These are phyloP conservation scores for Tolypocladium guangdongense DNA, from an alignment of 2,329 filamentous ascomycete genomes.

Conservation along the genomic window DNA sequence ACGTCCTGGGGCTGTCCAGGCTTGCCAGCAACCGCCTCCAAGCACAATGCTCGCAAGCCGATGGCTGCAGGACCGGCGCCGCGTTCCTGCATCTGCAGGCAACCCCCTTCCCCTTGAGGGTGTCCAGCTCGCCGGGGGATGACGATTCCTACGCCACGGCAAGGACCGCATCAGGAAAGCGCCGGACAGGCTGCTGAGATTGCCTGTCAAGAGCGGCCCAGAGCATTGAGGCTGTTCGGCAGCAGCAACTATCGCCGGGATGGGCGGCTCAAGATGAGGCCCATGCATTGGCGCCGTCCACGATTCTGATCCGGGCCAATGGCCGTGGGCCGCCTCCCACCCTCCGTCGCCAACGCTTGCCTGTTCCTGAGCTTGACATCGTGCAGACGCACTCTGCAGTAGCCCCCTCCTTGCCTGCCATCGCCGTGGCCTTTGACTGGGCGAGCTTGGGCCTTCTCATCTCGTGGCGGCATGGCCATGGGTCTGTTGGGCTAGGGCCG, in stretches of 20 bases:
- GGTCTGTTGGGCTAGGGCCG: no score
- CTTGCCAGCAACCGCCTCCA: not conserved
- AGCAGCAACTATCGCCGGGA: not conserved
- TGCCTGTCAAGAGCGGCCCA: not conserved
- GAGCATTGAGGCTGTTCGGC: not conserved
- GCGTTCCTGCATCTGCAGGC: no score
- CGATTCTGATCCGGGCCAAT: not conserved
- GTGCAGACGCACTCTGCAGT: not conserved
- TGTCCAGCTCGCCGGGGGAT: not conserved
- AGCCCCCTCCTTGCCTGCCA: not conserved
- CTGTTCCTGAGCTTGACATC: conserved; percentile 18
- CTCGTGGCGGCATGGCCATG: conserved; percentile 9
- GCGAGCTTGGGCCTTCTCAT: conserved; percentile 4
- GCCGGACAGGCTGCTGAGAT: not conserved
- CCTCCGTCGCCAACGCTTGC: conserved; percentile 9
- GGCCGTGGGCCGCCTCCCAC: conserved; percentile 2
- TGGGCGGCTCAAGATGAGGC: not conserved
- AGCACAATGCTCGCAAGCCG: not conserved
- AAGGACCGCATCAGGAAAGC: not conserved
- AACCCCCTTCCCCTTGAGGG: no score
- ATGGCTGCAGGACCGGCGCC: not conserved
- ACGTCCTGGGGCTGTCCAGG: not conserved
- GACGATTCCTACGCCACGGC: not conserved
- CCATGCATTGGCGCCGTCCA: conserved; percentile 4
- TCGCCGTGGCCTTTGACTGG: conserved; percentile 1